Conservation (phyloP, 345 rosid genomes). For the Salix purpurea region DNA sequence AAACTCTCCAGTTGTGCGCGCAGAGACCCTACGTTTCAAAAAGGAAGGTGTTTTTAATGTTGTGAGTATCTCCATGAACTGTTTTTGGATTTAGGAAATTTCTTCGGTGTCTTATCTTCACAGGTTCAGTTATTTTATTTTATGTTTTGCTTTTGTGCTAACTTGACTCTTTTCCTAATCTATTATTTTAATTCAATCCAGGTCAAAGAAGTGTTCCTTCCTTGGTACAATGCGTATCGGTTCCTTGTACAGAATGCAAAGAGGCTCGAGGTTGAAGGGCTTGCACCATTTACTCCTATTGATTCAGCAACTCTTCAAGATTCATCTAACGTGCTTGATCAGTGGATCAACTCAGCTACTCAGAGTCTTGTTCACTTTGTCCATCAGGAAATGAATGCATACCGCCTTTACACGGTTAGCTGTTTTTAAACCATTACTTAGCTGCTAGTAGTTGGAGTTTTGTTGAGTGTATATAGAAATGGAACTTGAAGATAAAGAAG, state of each 20-base stretch:
- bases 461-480: not conserved
- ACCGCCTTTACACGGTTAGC: slow-evolving; percentile 90
- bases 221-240: slow-evolving; percentile 99
- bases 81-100: slow-evolving; percentile 10
- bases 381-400: slow-evolving; percentile 82
- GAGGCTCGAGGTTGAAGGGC: slow-evolving; percentile 91
- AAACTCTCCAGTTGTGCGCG: slow-evolving; percentile 98
- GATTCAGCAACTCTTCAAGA: slow-evolving; percentile 51
- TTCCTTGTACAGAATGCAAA: slow-evolving; percentile 96
- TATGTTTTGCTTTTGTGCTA: not conserved
- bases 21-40: slow-evolving; percentile 89
- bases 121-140: not conserved
- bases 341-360: slow-evolving; percentile 97
- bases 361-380: slow-evolving; percentile 97
- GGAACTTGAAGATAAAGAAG: not conserved
- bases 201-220: slow-evolving; percentile 99
- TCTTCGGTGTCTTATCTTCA: not conserved
- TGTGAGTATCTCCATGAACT: slow-evolving; percentile 49
- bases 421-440: not conserved
- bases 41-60: slow-evolving; percentile 89
- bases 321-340: slow-evolving; percentile 89
- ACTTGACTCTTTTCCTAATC: slow-evolving; percentile 1
- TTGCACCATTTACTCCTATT: slow-evolving; percentile 62
- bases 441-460: not conserved
- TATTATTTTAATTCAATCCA: slow-evolving; percentile 25